Base-by-base conservation (phyloP, 148 eudicot genomes). In the Pouteria glomerata region DNA sequence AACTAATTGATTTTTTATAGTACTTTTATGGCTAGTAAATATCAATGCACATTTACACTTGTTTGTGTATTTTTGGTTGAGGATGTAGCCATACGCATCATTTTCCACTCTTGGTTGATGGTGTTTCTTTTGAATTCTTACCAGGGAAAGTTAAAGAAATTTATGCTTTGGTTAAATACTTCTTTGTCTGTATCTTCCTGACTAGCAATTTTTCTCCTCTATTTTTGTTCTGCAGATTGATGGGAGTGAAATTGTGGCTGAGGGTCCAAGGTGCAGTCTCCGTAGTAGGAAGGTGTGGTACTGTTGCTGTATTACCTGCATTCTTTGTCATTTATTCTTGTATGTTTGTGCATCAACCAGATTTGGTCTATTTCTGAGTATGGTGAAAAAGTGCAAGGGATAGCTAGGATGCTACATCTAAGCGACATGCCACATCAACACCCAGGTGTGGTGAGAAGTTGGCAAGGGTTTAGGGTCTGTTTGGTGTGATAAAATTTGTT, bases 201-300 rank as follows among this genome's bases (percentile, higher is more conserved):
- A 29, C 21, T n/a, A 6, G n/a, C 14, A 1, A 27, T 52, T 41
- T 7, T 30, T 27, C 56, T 26, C 48, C 31, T n/a, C 63, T 35
- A 8, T 10, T 26, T 29, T 55, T 71, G n/a, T 45, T 73, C 69
- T 77, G 18, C 68, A 91, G 97, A 77, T 57, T 52, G 95, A 83
- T 57, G 97, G 97, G 69, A 91, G 97, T 74, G 82, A 85, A 58
- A 91, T 91, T 70, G 92, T 91, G 34, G 89, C 86, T 61, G 97
- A 91, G 83, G 97, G 97, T 74, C 97, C 97, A 52, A 79, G 97
- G 66, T 91, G 97, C 90, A 91, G 97, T 74, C 92, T 91, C 50
- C 86, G 97, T n/a, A 91, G 89, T 79, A 84, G 86, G 77, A 91
- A 89, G 97, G 97, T 90, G 26, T 77, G 62, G 13, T 68, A 26